Conservation (phyloP, 2,329 filamentous ascomycete genomes). For the Fusarium pseudonygamai region DNA sequence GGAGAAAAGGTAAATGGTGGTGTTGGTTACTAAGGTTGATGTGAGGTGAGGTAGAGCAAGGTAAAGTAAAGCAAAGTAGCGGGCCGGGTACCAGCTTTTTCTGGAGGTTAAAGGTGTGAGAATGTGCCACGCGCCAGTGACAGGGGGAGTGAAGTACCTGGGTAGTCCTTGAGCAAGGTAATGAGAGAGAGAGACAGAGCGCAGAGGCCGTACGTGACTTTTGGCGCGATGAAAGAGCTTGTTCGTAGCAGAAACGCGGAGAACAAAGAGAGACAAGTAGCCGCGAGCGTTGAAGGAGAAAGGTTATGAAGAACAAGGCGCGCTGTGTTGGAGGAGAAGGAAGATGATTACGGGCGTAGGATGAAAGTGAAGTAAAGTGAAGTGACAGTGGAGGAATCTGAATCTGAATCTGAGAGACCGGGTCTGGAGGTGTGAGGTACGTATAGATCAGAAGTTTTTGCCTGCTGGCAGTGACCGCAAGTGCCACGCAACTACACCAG, state of each 20-base stretch:
- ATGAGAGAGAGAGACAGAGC: constrained; percentile 23
- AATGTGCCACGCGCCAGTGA: constrained; percentile 37
- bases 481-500: constrained; percentile 32
- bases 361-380: constrained; percentile 23
- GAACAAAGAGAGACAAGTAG: not conserved
- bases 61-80: constrained; percentile 32
- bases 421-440: constrained; percentile 29
- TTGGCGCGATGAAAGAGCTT: constrained; percentile 29
- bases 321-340: not conserved
- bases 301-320: not conserved
- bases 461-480: constrained; percentile 34
- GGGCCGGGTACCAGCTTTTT: constrained; percentile 35
- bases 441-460: constrained; percentile 45
- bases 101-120: constrained; percentile 34
- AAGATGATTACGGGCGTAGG: constrained; percentile 27
- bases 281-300: not conserved
- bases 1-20: constrained; percentile 7
- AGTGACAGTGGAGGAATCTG: constrained; percentile 29
- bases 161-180: constrained; percentile 2
- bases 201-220: constrained; percentile 24
- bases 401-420: constrained; percentile 19
- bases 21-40: constrained; percentile 6
- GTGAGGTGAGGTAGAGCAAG: constrained; percentile 9
- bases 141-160: constrained; percentile 28
- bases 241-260: constrained; percentile 16